A percentile compares a stretch with the other conserved stretches of the same genome.
Evolutionary conservation across 768 basidiomycete species (phyloP).

Genomic region (Suillus subalutaceus): DNA sequence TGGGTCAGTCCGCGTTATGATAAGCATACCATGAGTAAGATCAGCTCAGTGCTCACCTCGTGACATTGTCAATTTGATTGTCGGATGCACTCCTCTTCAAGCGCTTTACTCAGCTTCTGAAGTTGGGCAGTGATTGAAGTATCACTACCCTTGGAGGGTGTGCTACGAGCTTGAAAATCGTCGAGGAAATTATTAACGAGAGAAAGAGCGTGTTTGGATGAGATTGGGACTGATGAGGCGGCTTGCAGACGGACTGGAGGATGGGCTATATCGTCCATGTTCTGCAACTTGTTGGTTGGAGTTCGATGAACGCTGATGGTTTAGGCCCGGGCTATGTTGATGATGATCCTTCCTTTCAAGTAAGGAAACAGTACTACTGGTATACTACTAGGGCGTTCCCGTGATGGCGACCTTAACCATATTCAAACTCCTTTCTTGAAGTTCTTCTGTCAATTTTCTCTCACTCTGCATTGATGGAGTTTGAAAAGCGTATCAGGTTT

Average conservation of each 20-base stretch:
- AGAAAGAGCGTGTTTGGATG: slow-evolving; percentile 43
- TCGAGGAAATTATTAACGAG: slow-evolving; percentile 49
- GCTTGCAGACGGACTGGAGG: slow-evolving; percentile 52
- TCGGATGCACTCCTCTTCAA: slow-evolving; percentile 45
- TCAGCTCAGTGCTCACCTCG: neutral
- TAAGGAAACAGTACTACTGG: too few species aligned
- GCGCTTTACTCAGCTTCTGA: slow-evolving; percentile 55
- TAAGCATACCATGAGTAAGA: neutral
- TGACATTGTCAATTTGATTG: slow-evolving; percentile 19
- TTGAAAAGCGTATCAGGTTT: neutral
- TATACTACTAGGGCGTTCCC: too few species aligned
- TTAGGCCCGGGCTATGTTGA: too few species aligned
- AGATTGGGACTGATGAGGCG: slow-evolving; percentile 38
- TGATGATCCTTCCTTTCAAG: too few species aligned
- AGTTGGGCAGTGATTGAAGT: slow-evolving; percentile 61
- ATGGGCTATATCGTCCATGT: slow-evolving; percentile 51
- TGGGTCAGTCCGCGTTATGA: neutral
- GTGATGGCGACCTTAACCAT: neutral
- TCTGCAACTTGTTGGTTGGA: neutral
- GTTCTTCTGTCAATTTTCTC: neutral
- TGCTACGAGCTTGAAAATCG: slow-evolving; percentile 50
- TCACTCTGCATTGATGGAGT: neutral
- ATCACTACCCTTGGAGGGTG: slow-evolving; percentile 52
- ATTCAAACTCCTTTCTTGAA: neutral
- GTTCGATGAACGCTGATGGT: neutral